These are phyloP conservation scores for Cladophialophora bantiana DNA, from an alignment of 2,329 filamentous ascomycete species.

Conservation along the genomic window DNA sequence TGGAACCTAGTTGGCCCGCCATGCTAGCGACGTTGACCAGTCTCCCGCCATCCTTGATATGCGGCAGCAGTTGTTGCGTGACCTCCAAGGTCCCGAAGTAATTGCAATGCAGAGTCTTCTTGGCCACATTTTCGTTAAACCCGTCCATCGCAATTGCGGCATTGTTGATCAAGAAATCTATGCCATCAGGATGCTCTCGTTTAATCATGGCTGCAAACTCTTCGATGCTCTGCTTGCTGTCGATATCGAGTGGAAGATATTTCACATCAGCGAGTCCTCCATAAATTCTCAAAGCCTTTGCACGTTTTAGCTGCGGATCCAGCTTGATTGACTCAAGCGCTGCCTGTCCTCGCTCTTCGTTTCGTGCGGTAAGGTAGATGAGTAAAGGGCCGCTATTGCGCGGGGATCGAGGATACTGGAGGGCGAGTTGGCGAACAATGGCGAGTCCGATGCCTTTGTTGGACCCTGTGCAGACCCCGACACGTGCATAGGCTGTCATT, in stretches of 20 bases:
- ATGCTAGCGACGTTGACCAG: constrained; percentile 60
- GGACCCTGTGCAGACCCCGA: constrained; percentile 63
- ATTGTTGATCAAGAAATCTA: constrained; percentile 64
- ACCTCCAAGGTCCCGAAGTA: constrained; percentile 61
- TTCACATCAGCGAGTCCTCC: constrained; percentile 57
- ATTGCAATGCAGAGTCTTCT: constrained; percentile 58
- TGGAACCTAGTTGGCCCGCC: constrained; percentile 51
- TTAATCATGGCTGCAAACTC: constrained; percentile 53
- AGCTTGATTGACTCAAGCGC: constrained; percentile 54
- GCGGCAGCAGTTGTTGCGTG: constrained; percentile 54
- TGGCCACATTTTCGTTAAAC: constrained; percentile 57
- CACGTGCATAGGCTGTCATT: constrained; percentile 45
- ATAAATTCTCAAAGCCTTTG: constrained; percentile 53
- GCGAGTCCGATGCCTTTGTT: constrained; percentile 60
- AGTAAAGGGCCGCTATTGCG: constrained; percentile 57
- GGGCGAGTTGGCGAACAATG: constrained; percentile 61
- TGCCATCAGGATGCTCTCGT: constrained; percentile 55
- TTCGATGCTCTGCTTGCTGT: constrained; percentile 53
- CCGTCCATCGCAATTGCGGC: constrained; percentile 58
- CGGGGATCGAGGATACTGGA: constrained; percentile 60
- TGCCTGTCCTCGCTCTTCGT: constrained; percentile 55
- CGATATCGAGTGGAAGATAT: constrained; percentile 59
- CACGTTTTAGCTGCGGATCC: constrained; percentile 55
- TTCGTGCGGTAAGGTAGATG: constrained; percentile 63
- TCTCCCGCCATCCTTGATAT: constrained; percentile 54